Evolutionary conservation across 345 rosid species (phyloP), one percentile per base, ranked within the genome.

Genomic region (Iberis pinnata): DNA sequence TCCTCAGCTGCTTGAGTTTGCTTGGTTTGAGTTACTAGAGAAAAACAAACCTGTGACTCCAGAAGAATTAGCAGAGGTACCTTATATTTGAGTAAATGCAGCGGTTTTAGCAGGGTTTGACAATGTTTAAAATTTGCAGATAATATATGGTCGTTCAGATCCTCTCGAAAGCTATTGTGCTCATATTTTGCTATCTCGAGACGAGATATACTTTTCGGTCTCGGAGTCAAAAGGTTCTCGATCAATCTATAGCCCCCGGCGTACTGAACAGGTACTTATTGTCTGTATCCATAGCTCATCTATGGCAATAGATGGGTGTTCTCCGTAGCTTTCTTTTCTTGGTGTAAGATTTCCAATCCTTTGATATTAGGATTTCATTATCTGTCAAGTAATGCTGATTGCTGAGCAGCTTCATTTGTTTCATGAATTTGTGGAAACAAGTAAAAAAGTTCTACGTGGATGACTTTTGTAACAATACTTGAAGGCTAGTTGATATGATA

Each of bases 11-110:
- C 75, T 90, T 27, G 96, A 90, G 86, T 81, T 84, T 60, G 98
- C 98, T 64, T 90, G 98, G 98, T 69, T 66, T 9, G 98, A 90
- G 78, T 89, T 90, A 50, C 88, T 84, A 57, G 96, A 90, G 73
- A 75, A 79, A 66, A 87, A 87, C 63, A 81, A 76, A 53, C 73
- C 95, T 14, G 88, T 87, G 53, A 84, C 93, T 6, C 71, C 83
- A 7, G 93, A 80, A 79, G 96, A 82, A 59, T 66, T 90, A 60
- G 98, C 98, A 1, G 88, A 87, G 98, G 98, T 90, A 81, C 49
- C 55, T 24, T 17, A 54, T 39, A 42, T 39, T 29, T 49, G 24
- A 64, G 56, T 33, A 37, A 4, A 24, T 52, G 19, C 20, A 44
- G 42, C 8, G 35, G 29, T 48, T 16, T n/a, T 31, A 43, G 27